These are phyloP conservation scores for Polysphondylium violaceum DNA, from an alignment of 78 protist species.

Conservation along the genomic window DNA sequence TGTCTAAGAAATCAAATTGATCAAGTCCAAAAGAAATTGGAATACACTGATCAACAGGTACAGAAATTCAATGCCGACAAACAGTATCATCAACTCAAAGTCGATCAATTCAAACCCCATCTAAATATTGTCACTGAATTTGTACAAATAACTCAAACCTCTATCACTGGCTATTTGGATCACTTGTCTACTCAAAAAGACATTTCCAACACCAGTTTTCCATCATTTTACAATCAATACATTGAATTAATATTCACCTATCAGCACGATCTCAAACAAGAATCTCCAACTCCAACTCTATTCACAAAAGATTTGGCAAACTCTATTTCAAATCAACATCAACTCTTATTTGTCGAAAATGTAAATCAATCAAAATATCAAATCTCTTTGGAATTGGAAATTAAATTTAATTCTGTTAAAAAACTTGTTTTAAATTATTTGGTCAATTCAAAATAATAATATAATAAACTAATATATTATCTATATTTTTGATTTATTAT, in stretches of 20 bases:
- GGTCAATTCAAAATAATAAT: slow-evolving; percentile 3
- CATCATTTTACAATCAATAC: slow-evolving; percentile 16
- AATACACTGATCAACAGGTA: slow-evolving; percentile 14
- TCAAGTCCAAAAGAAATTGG: background rate
- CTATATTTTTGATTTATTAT: too few species aligned
- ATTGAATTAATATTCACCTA: slow-evolving; percentile 38
- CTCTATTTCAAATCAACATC: slow-evolving; percentile 17
- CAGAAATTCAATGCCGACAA: background rate
- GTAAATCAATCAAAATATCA: slow-evolving; percentile 35
- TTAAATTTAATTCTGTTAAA: slow-evolving; percentile 63
- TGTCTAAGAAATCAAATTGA: slow-evolving; percentile 22
- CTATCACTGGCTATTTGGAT: background rate
- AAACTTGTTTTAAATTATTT: slow-evolving; percentile 6
- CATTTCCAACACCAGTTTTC: background rate
- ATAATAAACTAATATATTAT: background rate
- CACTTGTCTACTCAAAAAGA: background rate
- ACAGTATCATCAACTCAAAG: background rate
- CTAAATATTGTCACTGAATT: slow-evolving; percentile 30
- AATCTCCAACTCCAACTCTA: background rate
- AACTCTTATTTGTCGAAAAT: slow-evolving; percentile 27
- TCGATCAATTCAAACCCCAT: slow-evolving; percentile 49
- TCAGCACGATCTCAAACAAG: slow-evolving; percentile 13
- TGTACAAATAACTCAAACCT: background rate
- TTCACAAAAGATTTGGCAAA: background rate
- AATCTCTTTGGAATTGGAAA: slow-evolving; percentile 68